Base-by-base conservation (phyloP, 352 stramenopile genomes). In the Phytophthora chlamydospora region DNA sequence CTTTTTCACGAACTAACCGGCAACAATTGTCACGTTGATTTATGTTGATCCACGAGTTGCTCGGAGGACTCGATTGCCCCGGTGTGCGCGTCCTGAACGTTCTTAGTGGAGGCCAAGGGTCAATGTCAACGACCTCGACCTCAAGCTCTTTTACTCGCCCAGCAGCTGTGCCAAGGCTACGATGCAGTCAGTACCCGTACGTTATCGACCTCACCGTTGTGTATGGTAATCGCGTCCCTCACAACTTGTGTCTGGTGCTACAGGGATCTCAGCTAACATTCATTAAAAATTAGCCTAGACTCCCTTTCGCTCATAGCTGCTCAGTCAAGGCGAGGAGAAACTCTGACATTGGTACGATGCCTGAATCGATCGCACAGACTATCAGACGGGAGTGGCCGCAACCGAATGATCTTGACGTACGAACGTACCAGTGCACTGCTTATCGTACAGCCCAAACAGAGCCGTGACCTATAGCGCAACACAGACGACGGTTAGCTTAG, bases 261-360 rank as follows among this genome's bases (percentile, higher is more conserved):
- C n/a, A n/a, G n/a, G n/a, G n/a, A n/a, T n/a, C n/a, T 33, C 13
- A 6, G 4, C 24, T 29, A 29, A 29, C 24, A 3, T 29, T 29
- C 24, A 29, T 29, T 6, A 29, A 29, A 3, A 29, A 29, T 29
- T 29, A 29, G 24, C 24, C 24, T 29, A 29, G 24, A 6, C 3
- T 29, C 24, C 24, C 24, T 29, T 6, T 29, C 24, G 24, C 24
- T 58, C 36, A 64, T 17, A 64, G 24, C 24, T 33, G 45, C 27
- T 60, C 43, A 9, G 35, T 69, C 40, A 69, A 19, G 16, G 58
- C 45, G 55, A 68, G n/a, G 0, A 83, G 62, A 17, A 83, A 36
- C 4, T 61, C 71, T 9, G 77, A 60, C 71, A 83, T 83, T 35
- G 65, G 13, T 31, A 79, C 71, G 13, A 35, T 57, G 3, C 75